Evolutionary conservation across 176 grass and related monocot genomes (phyloP).

Genomic region (Carex pumila): DNA sequence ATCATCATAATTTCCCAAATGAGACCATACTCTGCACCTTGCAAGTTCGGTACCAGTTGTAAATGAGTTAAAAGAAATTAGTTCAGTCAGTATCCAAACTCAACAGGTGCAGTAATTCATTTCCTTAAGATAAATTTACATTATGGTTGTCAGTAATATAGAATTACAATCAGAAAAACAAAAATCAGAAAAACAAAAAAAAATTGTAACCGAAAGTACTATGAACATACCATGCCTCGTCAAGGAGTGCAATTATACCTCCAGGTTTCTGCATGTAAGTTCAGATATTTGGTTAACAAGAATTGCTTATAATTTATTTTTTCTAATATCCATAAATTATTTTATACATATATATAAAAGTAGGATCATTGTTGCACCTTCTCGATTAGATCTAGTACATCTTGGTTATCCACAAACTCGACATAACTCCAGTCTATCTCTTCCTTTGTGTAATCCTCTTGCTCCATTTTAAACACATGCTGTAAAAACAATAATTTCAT

Average conservation of each 20-base stretch:
- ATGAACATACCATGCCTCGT: constrained; percentile 80
- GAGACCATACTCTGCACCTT: not conserved
- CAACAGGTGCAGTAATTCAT: not conserved
- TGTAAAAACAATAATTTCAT: constrained; percentile 25
- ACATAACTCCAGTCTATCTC: constrained; percentile 98
- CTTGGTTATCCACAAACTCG: constrained; percentile 97
- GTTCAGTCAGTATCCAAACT: no score
- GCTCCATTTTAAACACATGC: constrained; percentile 99
- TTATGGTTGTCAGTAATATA: not conserved
- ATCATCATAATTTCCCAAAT: not conserved
- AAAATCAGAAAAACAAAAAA: no score
- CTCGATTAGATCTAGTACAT: constrained; percentile 94
- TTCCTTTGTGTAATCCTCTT: constrained; percentile 90
- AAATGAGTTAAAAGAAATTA: no score
- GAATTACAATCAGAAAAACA: not conserved
- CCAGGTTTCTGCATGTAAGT: constrained; percentile 77
- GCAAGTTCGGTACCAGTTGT: no score
- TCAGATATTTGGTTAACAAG: constrained; percentile 6
- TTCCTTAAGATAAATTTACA: not conserved
- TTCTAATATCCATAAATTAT: constrained; percentile 2
- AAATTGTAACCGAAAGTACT: constrained; percentile 5
- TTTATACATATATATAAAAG: not conserved
- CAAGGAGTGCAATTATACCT: constrained; percentile 94
- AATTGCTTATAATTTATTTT: constrained; percentile 4
- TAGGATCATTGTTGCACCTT: constrained; percentile 35